A percentile compares a stretch with the other conserved stretches of the same genome.
These are phyloP conservation scores for Loxodes magnus DNA, from an alignment of 73 alveolate genomes.

Conservation along the genomic window DNA sequence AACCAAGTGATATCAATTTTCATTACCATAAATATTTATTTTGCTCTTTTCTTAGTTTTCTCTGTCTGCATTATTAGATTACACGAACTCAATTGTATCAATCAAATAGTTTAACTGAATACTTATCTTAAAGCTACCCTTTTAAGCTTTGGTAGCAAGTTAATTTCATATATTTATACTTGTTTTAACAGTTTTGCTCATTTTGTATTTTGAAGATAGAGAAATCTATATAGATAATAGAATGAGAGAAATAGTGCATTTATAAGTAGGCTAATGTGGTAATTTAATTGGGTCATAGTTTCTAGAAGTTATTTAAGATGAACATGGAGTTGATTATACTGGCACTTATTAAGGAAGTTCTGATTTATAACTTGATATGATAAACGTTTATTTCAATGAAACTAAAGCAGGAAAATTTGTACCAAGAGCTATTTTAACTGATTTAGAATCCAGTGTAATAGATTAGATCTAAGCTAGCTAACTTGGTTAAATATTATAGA, in stretches of 20 bases:
- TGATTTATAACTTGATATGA: constrained; percentile 84
- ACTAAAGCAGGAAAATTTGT: constrained; percentile 96
- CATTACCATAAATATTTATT: too few relatives aligned
- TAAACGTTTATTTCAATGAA: constrained; percentile 94
- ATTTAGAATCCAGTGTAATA: constrained; percentile 97
- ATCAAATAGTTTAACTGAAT: too few relatives aligned
- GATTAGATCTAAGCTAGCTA: constrained; percentile 98
- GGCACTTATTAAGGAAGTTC: constrained; percentile 98
- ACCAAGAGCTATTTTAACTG: constrained; percentile 96
- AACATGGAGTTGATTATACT: constrained; percentile 98
- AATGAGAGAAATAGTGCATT: constrained; percentile 41
- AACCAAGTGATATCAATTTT: too few relatives aligned
- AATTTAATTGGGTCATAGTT: constrained; percentile 98
- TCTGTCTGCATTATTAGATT: too few relatives aligned
- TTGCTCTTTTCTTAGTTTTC: too few relatives aligned
- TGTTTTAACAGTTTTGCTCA: too few relatives aligned
- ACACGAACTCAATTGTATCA: too few relatives aligned
- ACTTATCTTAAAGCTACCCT: too few relatives aligned
- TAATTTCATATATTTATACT: too few relatives aligned
- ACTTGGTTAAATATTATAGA: constrained; percentile 97
- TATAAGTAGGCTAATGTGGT: constrained; percentile 98
- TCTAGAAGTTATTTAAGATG: constrained; percentile 99
- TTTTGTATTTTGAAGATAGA: too few relatives aligned
- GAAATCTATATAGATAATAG: too few relatives aligned
- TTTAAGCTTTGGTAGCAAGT: too few relatives aligned